Base-by-base conservation (phyloP, 2,329 filamentous ascomycete genomes). In the Alternaria infectoria region DNA sequence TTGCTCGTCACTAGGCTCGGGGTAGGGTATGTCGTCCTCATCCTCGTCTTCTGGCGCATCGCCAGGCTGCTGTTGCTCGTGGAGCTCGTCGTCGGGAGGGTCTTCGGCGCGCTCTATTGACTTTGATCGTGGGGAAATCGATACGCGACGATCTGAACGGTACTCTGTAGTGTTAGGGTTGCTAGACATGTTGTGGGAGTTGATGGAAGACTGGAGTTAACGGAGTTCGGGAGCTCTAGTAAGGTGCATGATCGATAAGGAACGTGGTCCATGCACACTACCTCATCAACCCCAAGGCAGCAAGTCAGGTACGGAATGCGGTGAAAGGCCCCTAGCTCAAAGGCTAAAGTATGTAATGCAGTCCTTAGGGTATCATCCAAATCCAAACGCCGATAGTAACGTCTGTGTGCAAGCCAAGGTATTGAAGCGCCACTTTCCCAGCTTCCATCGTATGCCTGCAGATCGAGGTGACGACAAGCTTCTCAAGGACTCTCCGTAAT, bases 21-120 rank as follows among this genome's bases (percentile, higher is more conserved):
- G 73, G 54, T 79, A 79, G 10, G 77, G 72, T 54, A 75, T 70
- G 47, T 79, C 74, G 51, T 76, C 72, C 13, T 78, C 73, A 47
- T 56, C 43, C 25, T 50, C 59, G 10, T 62, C 56, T 19, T 66
- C 66, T 32, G 67, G 64, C 58, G 66, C 65, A 57, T 73, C 69
- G 6, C 69, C 67, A 50, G 70, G 57, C 54, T 71, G 65, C 46
- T 70, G 65, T 36, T 71, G 64, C 30, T 70, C 63, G 28, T 64
- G 56, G 43, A 61, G 57, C 26, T 75, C 67, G 49, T 73, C 58
- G 17, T 67, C 66, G 9, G 71, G 69, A 44, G 70, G 64, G 7
- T 75, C 69, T 59, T 78, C 70, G 28, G 71, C 70, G 17, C 72
- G 68, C 9, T 66, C 55, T n/a, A 68, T 40, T 3, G 65, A 66